A percentile compares a stretch with the other conserved stretches of the same genome.
phyloP scores from a whole-genome alignment of 352 stramenopile genomes.

The Globisporangium rhizosaccharum region DNA sequence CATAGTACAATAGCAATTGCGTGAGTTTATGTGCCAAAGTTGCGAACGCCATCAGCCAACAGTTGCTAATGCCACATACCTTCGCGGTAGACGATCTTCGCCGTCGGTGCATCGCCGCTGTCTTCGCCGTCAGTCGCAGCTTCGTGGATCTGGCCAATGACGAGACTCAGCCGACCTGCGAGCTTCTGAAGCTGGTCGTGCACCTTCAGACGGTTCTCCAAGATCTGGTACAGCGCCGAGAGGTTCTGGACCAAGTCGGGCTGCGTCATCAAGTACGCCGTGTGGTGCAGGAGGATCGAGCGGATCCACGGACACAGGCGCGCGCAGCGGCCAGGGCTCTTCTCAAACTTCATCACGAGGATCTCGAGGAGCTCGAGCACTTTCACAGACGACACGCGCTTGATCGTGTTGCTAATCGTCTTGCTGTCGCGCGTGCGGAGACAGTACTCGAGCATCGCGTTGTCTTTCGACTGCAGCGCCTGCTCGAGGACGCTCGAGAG shows the following conservation, averaged over 20 bases:
- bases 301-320: conserved; percentile 82
- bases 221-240: conserved; percentile 77
- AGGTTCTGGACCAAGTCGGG: conserved; percentile 79
- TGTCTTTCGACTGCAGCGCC: conserved; percentile 83
- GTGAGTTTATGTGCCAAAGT: conserved; percentile 1
- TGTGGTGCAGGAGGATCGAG: conserved; percentile 78
- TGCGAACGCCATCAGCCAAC: too few relatives aligned
- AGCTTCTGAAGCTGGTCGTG: conserved; percentile 83
- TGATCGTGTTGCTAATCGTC: conserved; percentile 69
- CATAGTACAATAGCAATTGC: conserved; percentile 6
- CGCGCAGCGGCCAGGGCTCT: conserved; percentile 67
- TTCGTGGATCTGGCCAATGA: conserved; percentile 82
- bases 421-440: conserved; percentile 72
- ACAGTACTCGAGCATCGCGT: conserved; percentile 82
- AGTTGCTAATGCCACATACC: conserved; percentile 13
- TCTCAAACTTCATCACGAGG: conserved; percentile 81
- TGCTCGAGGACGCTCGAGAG: conserved; percentile 79
- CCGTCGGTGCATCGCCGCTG: conserved; percentile 32
- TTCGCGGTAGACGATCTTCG: conserved; percentile 66
- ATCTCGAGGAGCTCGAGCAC: conserved; percentile 74
- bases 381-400: conserved; percentile 65
- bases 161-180: conserved; percentile 67
- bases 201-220: conserved; percentile 78
- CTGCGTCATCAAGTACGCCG: conserved; percentile 79
- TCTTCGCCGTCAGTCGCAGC: conserved; percentile 19